Evolutionary conservation across 805 yeast species (phyloP).

Genomic region (Teunomyces kruisii): DNA sequence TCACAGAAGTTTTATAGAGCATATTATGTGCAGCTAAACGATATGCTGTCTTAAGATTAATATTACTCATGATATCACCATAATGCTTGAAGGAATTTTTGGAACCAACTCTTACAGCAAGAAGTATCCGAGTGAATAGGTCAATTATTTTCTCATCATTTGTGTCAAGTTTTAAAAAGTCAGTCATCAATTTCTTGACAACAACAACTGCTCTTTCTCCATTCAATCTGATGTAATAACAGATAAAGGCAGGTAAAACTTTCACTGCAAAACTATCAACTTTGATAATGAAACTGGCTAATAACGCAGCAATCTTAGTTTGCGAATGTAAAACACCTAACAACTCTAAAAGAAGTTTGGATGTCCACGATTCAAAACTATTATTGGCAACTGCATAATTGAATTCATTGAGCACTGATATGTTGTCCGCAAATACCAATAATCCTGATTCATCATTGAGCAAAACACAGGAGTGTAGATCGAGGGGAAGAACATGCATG

Average conservation of each 20-base stretch:
- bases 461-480: conserved; percentile 32
- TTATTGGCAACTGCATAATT: conserved; percentile 4
- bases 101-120: conserved; percentile 43
- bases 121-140: conserved; percentile 20
- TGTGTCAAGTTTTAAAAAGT: conserved; percentile 7
- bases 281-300: conserved; percentile 29
- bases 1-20: conserved; percentile 42
- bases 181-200: conserved; percentile 11
- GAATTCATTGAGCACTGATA: conserved; percentile 10
- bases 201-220: conserved; percentile 11
- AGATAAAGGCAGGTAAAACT: conserved; percentile 27
- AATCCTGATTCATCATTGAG: conserved; percentile 24
- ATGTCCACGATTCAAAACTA: conserved; percentile 27
- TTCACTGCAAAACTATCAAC: conserved; percentile 22
- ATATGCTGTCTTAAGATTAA: conserved; percentile 30
- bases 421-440: conserved; percentile 11
- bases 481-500: conserved; percentile 30
- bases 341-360: conserved; percentile 29
- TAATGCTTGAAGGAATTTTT: conserved; percentile 27
- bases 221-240: conserved; percentile 19
- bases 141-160: conserved; percentile 10
- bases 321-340: conserved; percentile 28
- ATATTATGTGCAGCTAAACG: conserved; percentile 30
- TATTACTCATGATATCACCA: conserved; percentile 20
- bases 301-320: conserved; percentile 30